Base-by-base conservation (phyloP, 345 rosid species). In the Diplotaxis tenuifolia region DNA sequence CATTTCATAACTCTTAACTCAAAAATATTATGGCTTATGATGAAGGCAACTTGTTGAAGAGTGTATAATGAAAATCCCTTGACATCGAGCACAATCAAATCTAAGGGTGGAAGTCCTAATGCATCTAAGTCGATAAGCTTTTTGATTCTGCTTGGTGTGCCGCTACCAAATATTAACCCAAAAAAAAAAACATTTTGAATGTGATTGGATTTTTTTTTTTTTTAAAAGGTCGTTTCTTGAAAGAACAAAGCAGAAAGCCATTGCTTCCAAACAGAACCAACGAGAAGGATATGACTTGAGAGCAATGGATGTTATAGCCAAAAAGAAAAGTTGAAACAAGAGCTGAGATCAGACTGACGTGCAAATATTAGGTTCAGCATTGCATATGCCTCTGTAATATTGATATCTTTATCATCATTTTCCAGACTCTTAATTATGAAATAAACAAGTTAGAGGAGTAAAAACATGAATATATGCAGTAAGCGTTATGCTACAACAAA, bases 141-240 rank as follows among this genome's bases (percentile, higher is more conserved):
- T 80, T 91, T 89, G 67, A 91, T 75, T 79, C 97, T 91, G 84
- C 53, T 93, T 40, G 97, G 98, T 65, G 96, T 93, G 57, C 98
- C 97, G 5, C 97, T 80, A 0, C 87, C 96, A n/a, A 71, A 89
- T 75, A 80, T 91, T 93, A n/a, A n/a, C n/a, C n/a, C n/a, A n/a
- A n/a, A n/a, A n/a, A n/a, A n/a, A n/a, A n/a, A n/a, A n/a, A n/a
- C n/a, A n/a, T n/a, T n/a, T n/a, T n/a, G n/a, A n/a, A n/a, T n/a
- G n/a, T n/a, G n/a, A n/a, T n/a, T n/a, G n/a, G n/a, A n/a, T n/a
- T n/a, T n/a, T n/a, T n/a, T n/a, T n/a, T n/a, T n/a, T n/a, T n/a
- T n/a, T n/a, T n/a, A n/a, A n/a, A n/a, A n/a, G n/a, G n/a, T n/a
- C n/a, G n/a, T n/a, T n/a, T n/a, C n/a, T n/a, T n/a, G n/a, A n/a